Conservation (phyloP, 2,329 filamentous ascomycete genomes). For the Herpotrichia juniperi region DNA sequence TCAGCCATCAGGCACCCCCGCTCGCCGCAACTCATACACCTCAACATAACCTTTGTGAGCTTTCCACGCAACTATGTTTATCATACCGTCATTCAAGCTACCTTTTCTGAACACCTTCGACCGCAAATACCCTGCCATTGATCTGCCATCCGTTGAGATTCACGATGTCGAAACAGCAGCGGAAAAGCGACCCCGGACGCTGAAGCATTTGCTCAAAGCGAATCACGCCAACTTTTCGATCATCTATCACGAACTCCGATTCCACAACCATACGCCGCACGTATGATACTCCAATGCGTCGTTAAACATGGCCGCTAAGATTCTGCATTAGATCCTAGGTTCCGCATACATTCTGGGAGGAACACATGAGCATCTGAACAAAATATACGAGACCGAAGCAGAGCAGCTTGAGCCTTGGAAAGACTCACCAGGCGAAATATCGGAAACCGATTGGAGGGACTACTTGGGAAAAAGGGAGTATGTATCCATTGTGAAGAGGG, state of each 20-base stretch:
- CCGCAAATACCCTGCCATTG: slow-evolving; percentile 38
- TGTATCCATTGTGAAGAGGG: slow-evolving; percentile 15
- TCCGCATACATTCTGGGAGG: slow-evolving; percentile 88
- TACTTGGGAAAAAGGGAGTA: slow-evolving; percentile 76
- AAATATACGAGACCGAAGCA: slow-evolving; percentile 79
- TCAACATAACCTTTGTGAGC: neutral
- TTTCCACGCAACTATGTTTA: slow-evolving; percentile 17
- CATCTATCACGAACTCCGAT: slow-evolving; percentile 74
- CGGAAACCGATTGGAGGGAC: slow-evolving; percentile 83
- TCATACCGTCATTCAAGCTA: slow-evolving; percentile 23
- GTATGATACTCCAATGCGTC: slow-evolving; percentile 48
- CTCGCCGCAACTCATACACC: slow-evolving; percentile 1
- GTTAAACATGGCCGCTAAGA: slow-evolving; percentile 36
- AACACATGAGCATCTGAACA: slow-evolving; percentile 72
- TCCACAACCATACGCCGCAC: slow-evolving; percentile 84
- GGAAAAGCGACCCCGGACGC: slow-evolving; percentile 78
- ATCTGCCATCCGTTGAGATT: slow-evolving; percentile 71
- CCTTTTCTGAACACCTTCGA: slow-evolving; percentile 7
- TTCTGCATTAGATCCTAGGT: slow-evolving; percentile 65
- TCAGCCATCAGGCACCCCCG: neutral
- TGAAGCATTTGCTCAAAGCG: slow-evolving; percentile 89
- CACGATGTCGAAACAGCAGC: slow-evolving; percentile 80
- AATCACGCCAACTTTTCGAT: slow-evolving; percentile 92
- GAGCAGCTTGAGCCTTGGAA: slow-evolving; percentile 78
- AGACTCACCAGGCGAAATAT: slow-evolving; percentile 84